A percentile compares a stretch with the other conserved stretches of the same genome.
Evolutionary conservation across 1,284 basidiomycete genomes (phyloP).

Genomic region (Trichosporon asahii): DNA sequence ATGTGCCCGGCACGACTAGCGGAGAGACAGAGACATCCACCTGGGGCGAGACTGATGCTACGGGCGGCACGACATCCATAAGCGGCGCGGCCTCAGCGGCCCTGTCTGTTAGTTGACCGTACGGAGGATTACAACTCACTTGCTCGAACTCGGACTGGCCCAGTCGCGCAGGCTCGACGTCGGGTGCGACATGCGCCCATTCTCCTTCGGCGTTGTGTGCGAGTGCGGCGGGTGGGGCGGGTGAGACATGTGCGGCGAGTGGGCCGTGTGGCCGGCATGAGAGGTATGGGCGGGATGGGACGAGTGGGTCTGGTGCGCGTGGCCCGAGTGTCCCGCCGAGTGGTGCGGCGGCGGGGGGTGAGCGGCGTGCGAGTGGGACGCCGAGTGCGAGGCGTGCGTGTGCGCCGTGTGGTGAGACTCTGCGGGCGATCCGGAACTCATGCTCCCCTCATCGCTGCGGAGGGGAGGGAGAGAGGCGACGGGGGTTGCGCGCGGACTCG

Average conservation of each 20-base stretch:
- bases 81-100: not conserved
- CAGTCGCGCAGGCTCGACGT: constrained; percentile 2
- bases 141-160: not conserved
- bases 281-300: not conserved
- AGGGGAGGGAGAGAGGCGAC: not conserved
- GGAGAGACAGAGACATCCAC: not conserved
- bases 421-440: constrained; percentile 2
- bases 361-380: not conserved
- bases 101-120: not conserved
- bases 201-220: not conserved
- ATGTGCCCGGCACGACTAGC: not conserved
- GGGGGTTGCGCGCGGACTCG: not conserved
- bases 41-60: not conserved
- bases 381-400: not conserved
- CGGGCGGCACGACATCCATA: not conserved
- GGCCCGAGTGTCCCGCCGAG: not conserved
- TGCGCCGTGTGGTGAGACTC: not conserved
- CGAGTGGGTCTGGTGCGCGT: not conserved
- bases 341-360: not conserved
- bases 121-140: not conserved
- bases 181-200: not conserved
- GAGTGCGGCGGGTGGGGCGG: not conserved
- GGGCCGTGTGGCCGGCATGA: not conserved
- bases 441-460: not conserved
- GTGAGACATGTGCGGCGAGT: not conserved